These are phyloP conservation scores for Furcasterigmium sp. DNA, from an alignment of 2,329 filamentous ascomycete genomes.

Conservation along the genomic window DNA sequence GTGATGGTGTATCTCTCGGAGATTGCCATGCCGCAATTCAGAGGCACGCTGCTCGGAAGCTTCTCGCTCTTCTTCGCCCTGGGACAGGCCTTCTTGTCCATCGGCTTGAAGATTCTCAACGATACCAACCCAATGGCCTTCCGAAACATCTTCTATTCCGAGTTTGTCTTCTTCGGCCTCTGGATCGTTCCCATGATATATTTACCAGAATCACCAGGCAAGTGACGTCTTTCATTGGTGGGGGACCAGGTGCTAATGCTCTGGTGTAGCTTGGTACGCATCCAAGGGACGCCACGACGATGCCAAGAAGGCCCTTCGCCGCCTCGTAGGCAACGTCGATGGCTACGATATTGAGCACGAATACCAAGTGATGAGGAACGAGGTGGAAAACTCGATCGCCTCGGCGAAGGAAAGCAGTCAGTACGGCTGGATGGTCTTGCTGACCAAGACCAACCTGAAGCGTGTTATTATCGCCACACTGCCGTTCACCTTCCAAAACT, in stretches of 20 bases:
- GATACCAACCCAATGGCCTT: conserved; percentile 1
- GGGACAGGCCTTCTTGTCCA: conserved; percentile 1
- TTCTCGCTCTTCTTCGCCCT: neutral
- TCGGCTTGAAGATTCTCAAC: conserved; percentile 2
- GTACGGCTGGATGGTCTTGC: neutral
- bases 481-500: conserved; percentile 11
- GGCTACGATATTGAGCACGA: conserved; percentile 1
- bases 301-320: neutral
- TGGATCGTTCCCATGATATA: conserved; percentile 1
- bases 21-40: conserved; percentile 4
- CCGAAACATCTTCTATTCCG: conserved; percentile 3
- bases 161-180: conserved; percentile 1
- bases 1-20: conserved; percentile 4
- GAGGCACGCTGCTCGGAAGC: neutral
- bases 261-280: neutral
- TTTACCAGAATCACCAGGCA: neutral
- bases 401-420: neutral
- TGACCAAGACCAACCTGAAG: neutral
- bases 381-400: neutral
- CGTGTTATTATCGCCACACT: neutral
- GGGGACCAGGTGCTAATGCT: neutral
- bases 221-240: neutral
- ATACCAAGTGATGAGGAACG: neutral
- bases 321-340: neutral
- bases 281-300: conserved; percentile 1